A percentile compares a stretch with the other conserved stretches of the same genome.
phyloP scores from a whole-genome alignment of 129 eudicot species.

The Flaveria ramosissima region DNA sequence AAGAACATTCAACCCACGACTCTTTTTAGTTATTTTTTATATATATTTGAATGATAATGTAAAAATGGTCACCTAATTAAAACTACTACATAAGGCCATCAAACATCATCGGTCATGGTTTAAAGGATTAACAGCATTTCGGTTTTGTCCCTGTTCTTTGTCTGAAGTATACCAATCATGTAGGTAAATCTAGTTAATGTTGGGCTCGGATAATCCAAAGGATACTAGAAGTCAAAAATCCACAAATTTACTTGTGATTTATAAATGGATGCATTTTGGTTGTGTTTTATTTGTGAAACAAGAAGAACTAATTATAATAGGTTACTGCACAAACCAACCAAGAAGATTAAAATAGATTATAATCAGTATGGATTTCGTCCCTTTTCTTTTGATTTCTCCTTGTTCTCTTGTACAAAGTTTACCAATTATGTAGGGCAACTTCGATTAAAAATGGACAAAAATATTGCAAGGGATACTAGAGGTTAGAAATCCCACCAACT shows the following conservation, averaged over 20 bases:
- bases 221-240: neutral
- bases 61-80: neutral
- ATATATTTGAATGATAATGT: too few species aligned
- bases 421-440: neutral
- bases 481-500: neutral
- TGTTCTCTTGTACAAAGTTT: neutral
- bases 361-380: too few species aligned
- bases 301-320: neutral
- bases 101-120: neutral
- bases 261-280: neutral
- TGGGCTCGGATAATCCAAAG: neutral
- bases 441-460: neutral
- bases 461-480: neutral
- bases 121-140: neutral
- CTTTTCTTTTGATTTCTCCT: neutral
- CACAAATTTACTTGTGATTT: neutral
- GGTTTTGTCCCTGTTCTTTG: neutral
- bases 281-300: neutral
- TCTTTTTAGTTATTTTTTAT: neutral
- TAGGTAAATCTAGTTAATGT: neutral
- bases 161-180: neutral
- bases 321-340: neutral
- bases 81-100: neutral
- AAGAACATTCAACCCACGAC: neutral
- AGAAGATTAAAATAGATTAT: neutral